Evolutionary conservation across 495 filamentous ascomycete genomes (phyloP).

Genomic region (Tuber calosporum): DNA sequence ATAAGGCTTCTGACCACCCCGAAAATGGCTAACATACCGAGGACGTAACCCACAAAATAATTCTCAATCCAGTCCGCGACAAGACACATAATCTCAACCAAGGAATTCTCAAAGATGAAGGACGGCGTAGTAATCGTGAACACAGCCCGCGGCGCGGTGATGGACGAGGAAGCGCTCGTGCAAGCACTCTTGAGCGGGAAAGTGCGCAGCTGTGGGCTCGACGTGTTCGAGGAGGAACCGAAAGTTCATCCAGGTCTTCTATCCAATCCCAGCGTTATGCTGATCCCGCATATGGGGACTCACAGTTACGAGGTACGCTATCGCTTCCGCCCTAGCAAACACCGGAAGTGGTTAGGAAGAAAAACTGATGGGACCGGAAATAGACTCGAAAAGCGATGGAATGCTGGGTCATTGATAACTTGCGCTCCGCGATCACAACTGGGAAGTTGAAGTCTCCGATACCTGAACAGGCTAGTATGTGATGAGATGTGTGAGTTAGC

Average conservation of each 20-base stretch:
- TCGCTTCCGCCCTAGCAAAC: background rate
- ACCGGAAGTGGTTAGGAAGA: background rate
- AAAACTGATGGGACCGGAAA: conserved; percentile 24
- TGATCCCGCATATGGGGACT: conserved; percentile 78
- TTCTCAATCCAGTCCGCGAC: conserved; percentile 43
- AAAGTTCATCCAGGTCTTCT: conserved; percentile 63
- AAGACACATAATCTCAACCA: conserved; percentile 60
- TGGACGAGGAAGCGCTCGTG: conserved; percentile 71
- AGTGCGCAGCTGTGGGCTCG: conserved; percentile 61
- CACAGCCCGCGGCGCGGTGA: conserved; percentile 69
- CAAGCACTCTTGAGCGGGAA: conserved; percentile 61
- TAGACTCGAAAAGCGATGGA: conserved; percentile 73
- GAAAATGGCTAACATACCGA: background rate
- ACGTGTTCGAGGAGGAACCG: conserved; percentile 77
- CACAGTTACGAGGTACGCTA: conserved; percentile 49
- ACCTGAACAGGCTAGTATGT: conserved; percentile 52
- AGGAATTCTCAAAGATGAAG: conserved; percentile 65
- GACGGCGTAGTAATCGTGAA: conserved; percentile 73
- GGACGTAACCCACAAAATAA: background rate
- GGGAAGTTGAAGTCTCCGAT: conserved; percentile 64
- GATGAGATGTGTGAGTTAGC: background rate
- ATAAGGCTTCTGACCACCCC: background rate
- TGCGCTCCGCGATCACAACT: conserved; percentile 56
- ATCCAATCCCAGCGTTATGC: conserved; percentile 60
- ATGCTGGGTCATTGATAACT: conserved; percentile 60